These are phyloP conservation scores for Neophaeococcomyces mojaviensis DNA, from an alignment of 2,329 filamentous ascomycete genomes.

Conservation along the genomic window DNA sequence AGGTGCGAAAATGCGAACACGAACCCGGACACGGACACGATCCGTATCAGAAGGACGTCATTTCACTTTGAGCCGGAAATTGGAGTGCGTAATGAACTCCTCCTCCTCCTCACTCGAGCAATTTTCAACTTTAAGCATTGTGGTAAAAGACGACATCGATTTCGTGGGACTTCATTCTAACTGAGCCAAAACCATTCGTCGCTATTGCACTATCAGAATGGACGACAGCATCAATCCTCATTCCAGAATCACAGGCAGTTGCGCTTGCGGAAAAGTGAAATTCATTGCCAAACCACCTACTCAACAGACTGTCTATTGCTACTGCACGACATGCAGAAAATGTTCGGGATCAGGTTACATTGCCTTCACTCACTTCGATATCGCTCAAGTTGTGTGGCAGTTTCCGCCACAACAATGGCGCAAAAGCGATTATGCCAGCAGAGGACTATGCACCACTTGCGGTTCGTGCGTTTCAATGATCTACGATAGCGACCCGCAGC, in stretches of 20 bases:
- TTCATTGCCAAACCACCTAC: conserved; percentile 24
- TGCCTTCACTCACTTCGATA: conserved; percentile 35
- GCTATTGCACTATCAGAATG: too few species aligned
- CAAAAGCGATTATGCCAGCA: conserved; percentile 34
- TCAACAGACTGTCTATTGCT: conserved; percentile 33
- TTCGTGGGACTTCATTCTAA: too few species aligned
- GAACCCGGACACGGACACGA: too few species aligned
- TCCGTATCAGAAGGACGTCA: too few species aligned
- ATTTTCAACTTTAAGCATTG: too few species aligned
- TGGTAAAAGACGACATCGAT: too few species aligned
- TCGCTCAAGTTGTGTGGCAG: conserved; percentile 27
- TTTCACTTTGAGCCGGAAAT: too few species aligned
- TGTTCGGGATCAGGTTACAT: conserved; percentile 41
- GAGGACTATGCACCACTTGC: conserved; percentile 40
- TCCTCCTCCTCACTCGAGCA: too few species aligned
- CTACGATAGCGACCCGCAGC: conserved; percentile 29
- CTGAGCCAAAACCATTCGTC: too few species aligned
- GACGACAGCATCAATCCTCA: too few species aligned
- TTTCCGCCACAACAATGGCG: conserved; percentile 26
- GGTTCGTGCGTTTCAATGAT: conserved; percentile 41
- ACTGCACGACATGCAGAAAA: conserved; percentile 45
- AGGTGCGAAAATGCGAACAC: too few species aligned
- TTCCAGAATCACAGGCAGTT: conserved; percentile 15
- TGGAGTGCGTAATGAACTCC: too few species aligned
- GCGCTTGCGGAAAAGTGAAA: conserved; percentile 17